A percentile compares a stretch with the other conserved stretches of the same genome.
Conservation (phyloP, 371 early-diverging fungal genomes). For the Mucor sp. region DNA sequence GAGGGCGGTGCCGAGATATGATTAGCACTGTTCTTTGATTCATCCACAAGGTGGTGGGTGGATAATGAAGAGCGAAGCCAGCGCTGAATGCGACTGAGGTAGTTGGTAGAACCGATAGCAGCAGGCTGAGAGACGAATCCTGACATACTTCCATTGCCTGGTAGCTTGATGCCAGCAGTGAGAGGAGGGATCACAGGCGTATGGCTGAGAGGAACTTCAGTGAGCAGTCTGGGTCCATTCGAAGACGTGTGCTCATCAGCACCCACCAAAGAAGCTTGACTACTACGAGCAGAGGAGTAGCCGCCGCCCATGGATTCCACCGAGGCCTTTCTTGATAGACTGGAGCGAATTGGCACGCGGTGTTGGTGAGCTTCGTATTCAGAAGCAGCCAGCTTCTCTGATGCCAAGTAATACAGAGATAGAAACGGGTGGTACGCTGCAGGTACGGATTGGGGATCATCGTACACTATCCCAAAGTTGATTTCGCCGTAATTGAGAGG, state of each 20-base stretch:
- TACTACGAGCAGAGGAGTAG: slow-evolving; percentile 36
- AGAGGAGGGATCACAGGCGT: slow-evolving; percentile 7
- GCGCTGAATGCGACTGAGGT: slow-evolving; percentile 44
- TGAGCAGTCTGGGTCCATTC: slow-evolving; percentile 13
- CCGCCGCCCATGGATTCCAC: slow-evolving; percentile 39
- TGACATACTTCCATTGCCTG: slow-evolving; percentile 12
- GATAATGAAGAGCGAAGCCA: slow-evolving; percentile 50
- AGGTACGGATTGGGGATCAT: slow-evolving; percentile 51
- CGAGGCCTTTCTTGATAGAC: slow-evolving; percentile 41
- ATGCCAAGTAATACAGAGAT: slow-evolving; percentile 85
- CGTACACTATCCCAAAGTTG: slow-evolving; percentile 19
- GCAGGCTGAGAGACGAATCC: slow-evolving; percentile 38
- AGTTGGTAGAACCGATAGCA: slow-evolving; percentile 37
- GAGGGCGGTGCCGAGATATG: slow-evolving; percentile 7
- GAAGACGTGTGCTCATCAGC: slow-evolving; percentile 12
- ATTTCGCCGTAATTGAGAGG: slow-evolving; percentile 7
- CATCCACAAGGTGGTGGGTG: slow-evolving; percentile 32
- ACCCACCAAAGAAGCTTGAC: slow-evolving; percentile 37
- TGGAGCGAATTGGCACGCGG: slow-evolving; percentile 8
- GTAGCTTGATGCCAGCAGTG: slow-evolving; percentile 7
- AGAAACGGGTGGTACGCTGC: slow-evolving; percentile 69
- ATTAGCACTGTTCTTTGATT: neutral
- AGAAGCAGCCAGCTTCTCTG: slow-evolving; percentile 71
- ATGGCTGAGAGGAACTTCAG: slow-evolving; percentile 24
- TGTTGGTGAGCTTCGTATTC: slow-evolving; percentile 24